These are phyloP conservation scores for Pichia sp. DNA, from an alignment of 1,139 yeast genomes.

Conservation along the genomic window DNA sequence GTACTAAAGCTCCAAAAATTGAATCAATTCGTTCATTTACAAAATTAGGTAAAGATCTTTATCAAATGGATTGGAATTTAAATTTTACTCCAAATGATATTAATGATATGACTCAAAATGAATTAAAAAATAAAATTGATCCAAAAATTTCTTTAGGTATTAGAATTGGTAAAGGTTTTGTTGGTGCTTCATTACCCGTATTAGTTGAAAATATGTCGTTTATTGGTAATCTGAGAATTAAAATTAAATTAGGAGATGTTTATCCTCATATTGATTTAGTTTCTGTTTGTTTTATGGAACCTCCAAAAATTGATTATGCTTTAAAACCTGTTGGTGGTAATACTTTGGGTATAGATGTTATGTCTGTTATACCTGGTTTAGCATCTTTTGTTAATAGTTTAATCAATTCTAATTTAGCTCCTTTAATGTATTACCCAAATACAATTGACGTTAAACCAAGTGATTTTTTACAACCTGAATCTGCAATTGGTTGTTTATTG, in stretches of 20 bases:
- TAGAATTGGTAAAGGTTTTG: conserved; percentile 70
- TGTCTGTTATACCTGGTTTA: conserved; percentile 78
- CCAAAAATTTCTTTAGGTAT: conserved; percentile 79
- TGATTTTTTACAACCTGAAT: conserved; percentile 60
- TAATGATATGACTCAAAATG: conserved; percentile 73
- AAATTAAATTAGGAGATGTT: conserved; percentile 51
- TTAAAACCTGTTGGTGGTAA: conserved; percentile 89
- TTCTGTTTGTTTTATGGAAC: conserved; percentile 65
- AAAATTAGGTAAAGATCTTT: conserved; percentile 55
- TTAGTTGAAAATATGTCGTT: conserved; percentile 75
- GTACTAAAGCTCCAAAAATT: conserved; percentile 72
- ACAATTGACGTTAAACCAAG: conserved; percentile 69
- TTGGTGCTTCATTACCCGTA: conserved; percentile 67
- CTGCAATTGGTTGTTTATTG: conserved; percentile 63
- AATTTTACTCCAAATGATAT: conserved; percentile 77
- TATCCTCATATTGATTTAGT: conserved; percentile 74
- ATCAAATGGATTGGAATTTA: conserved; percentile 81
- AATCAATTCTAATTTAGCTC: conserved; percentile 65
- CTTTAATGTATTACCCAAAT: conserved; percentile 79
- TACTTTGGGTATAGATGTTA: conserved; percentile 72
- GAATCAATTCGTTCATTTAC: conserved; percentile 67
- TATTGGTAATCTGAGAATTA: conserved; percentile 64
- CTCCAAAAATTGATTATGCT: conserved; percentile 70
- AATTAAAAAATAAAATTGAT: conserved; percentile 61
- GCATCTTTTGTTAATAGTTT: conserved; percentile 64